Evolutionary conservation across 2,329 filamentous ascomycete genomes (phyloP), one percentile per base, ranked within the genome.

Genomic region (Calonectria multiphialidica): DNA sequence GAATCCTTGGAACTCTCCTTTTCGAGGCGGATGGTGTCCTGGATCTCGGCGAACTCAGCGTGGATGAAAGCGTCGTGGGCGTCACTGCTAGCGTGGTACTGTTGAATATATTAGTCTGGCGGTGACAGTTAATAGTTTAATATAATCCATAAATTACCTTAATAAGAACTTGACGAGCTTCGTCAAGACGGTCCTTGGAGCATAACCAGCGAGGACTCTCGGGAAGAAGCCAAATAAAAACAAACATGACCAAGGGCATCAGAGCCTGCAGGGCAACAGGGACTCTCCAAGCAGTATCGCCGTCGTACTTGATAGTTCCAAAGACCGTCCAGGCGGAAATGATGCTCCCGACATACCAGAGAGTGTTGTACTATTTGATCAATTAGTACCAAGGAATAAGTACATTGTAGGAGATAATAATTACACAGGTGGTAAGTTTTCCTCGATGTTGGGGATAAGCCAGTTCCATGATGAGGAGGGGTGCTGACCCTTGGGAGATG

Each of bases 81-180:
- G 53, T 76, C 44, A 25, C 53, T 47, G 50, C 74, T 72, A 16
- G 59, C 76, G 42, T 77, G 76, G 50, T 77, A 77, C 72, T 76
- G 23, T 49, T 49, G 15, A 25, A 25, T 9, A 49, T 23, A 9
- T 49, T 23, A 23, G n/a, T n/a, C n/a, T n/a, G n/a, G n/a, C n/a
- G n/a, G n/a, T n/a, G n/a, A n/a, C n/a, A n/a, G n/a, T n/a, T n/a
- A n/a, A n/a, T n/a, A n/a, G n/a, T n/a, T n/a, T n/a, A n/a, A n/a
- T n/a, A n/a, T n/a, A n/a, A n/a, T n/a, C n/a, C n/a, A n/a, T n/a
- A n/a, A n/a, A n/a, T 49, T 49, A 49, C 45, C 45, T 49, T 70
- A 6, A 64, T 35, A 6, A 73, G 53, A n/a, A 70, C 49, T n/a
- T 33, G 16, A 5, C 33, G 21, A 15, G 71, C 71, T 45, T 73